Base-by-base conservation (phyloP, 345 rosid species). In the Bruguiera sexangula region DNA sequence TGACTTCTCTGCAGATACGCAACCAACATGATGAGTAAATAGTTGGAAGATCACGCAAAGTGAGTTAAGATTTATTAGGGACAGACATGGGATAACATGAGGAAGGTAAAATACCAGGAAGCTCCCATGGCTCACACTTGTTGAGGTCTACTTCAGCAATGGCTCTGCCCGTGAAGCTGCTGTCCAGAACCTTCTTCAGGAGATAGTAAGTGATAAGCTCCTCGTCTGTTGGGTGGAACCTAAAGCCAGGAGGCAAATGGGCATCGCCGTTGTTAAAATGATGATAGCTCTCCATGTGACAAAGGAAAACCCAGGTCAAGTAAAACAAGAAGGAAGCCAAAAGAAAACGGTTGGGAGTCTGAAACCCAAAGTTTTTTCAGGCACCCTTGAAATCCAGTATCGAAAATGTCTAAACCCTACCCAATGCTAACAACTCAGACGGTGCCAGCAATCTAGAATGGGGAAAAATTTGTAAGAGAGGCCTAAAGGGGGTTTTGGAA, bases 41-140 rank as follows among this genome's bases (percentile, higher is more conserved):
- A 22, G 37, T 34, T 34, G 37, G 37, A 34, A 34, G 37, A 34
- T 34, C 37, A 34, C 37, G 9, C 8, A 8, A 34, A 31, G 61
- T 34, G n/a, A 31, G 39, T 8, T 46, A 4, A 18, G 16, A 0
- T 58, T 54, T 30, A 32, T 27, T 16, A 19, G 9, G 53, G 22
- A 50, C 15, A 1, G 24, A 22, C 3, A 32, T 22, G 66, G 26
- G 24, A 3, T 2, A 8, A 11, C 8, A 24, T 46, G 5, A 54
- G 19, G 1, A 9, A 30, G 50, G 43, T 57, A 15, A 20, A 22
- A 18, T 86, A 91, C 97, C 91, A 22, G 98, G 98, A 72, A 93
- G 96, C 65, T 93, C 96, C 98, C 98, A 93, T 2, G 98, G 98
- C 81, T 93, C 97, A 46, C 92, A 93, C 78, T 91, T 93, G 91